A percentile compares a stretch with the other conserved stretches of the same genome.
phyloP scores from a whole-genome alignment of 495 filamentous ascomycete species.

The Xylaria longipes region DNA sequence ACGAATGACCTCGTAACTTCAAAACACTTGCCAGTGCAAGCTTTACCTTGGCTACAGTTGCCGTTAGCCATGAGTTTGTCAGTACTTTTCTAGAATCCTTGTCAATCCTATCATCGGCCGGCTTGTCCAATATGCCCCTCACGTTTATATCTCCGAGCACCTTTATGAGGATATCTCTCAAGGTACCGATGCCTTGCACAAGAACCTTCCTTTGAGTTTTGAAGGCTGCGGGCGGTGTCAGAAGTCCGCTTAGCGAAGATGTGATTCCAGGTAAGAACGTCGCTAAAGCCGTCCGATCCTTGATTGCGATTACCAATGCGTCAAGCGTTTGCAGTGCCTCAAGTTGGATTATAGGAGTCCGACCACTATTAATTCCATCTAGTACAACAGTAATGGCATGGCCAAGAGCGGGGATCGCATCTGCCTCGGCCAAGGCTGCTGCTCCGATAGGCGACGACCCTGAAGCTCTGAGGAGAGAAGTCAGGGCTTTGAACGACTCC shows the following conservation, averaged over 20 bases:
- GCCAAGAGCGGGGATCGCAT: slow-evolving; percentile 80
- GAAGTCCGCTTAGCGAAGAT: slow-evolving; percentile 75
- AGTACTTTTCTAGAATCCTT: slow-evolving; percentile 40
- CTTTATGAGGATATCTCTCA: slow-evolving; percentile 65
- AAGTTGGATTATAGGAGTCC: slow-evolving; percentile 67
- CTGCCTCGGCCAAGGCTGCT: slow-evolving; percentile 55
- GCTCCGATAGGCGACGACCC: slow-evolving; percentile 41
- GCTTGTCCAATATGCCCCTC: slow-evolving; percentile 46
- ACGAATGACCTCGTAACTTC: slow-evolving; percentile 76
- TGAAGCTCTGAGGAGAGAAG: slow-evolving; percentile 47
- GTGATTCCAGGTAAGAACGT: slow-evolving; percentile 90
- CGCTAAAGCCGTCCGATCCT: slow-evolving; percentile 73
- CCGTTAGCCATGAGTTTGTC: slow-evolving; percentile 75
- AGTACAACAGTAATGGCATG: slow-evolving; percentile 82
- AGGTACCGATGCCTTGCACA: slow-evolving; percentile 61
- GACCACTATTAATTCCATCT: slow-evolving; percentile 67
- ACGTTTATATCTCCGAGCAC: slow-evolving; percentile 70
- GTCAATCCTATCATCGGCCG: slow-evolving; percentile 24
- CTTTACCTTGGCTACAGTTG: slow-evolving; percentile 82
- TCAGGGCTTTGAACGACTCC: slow-evolving; percentile 55
- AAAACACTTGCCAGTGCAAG: slow-evolving; percentile 81
- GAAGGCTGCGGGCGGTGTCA: slow-evolving; percentile 69
- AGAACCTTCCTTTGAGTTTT: slow-evolving; percentile 72
- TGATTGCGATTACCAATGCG: slow-evolving; percentile 65
- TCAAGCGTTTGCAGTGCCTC: slow-evolving; percentile 70